Percentiles rank a stretch among this genome's conserved stretches.
These are phyloP conservation scores for Delonix regia DNA, from an alignment of 306 rosid genomes.

Conservation along the genomic window DNA sequence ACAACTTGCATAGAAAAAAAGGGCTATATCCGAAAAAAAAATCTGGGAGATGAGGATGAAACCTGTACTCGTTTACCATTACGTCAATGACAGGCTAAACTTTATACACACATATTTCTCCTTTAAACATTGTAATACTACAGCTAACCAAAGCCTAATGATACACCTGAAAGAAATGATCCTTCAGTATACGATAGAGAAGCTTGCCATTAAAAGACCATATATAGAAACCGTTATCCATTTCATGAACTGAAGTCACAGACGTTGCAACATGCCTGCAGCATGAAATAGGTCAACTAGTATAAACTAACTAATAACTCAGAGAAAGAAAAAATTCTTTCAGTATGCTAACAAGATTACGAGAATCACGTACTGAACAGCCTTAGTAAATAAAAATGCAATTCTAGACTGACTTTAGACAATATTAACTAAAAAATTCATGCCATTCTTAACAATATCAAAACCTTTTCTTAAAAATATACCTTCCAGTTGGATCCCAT, in stretches of 20 bases:
- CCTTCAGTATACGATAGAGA: conserved; percentile 77
- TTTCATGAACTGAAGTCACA: conserved; percentile 92
- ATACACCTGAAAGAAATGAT: conserved; percentile 87
- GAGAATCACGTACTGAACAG: neutral
- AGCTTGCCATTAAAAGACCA: conserved; percentile 95
- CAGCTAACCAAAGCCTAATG: neutral
- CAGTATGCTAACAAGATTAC: too few relatives aligned
- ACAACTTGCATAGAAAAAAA: neutral
- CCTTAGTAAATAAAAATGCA: neutral
- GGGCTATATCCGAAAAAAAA: too few relatives aligned
- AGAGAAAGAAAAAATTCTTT: neutral
- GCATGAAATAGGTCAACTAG: conserved; percentile 9
- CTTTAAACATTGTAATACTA: neutral
- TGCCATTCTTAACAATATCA: neutral
- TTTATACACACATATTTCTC: neutral
- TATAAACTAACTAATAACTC: neutral
- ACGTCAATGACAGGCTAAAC: neutral
- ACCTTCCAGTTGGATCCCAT: conserved; percentile 99
- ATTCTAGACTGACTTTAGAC: neutral
- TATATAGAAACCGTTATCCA: conserved; percentile 93
- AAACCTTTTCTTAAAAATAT: conserved; percentile 1
- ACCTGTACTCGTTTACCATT: neutral
- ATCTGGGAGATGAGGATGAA: too few relatives aligned
- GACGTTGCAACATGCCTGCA: conserved; percentile 86
- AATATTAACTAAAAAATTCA: neutral